Evolutionary conservation across 2,329 filamentous ascomycete genomes (phyloP), one percentile per base, ranked within the genome.

Genomic region (Fusarium secorum): DNA sequence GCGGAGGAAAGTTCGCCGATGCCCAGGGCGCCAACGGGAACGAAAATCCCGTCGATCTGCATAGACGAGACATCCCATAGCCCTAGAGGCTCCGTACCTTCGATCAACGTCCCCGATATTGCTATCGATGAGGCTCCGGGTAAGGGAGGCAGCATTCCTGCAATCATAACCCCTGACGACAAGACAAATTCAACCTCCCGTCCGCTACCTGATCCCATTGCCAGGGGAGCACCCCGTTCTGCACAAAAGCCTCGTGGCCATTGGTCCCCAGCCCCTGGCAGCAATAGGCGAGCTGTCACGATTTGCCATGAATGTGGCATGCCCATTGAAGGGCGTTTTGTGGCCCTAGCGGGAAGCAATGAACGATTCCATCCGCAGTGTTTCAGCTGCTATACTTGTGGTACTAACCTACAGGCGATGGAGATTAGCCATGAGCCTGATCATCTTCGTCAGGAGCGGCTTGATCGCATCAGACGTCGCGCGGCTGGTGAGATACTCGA

Each of bases 361-460:
- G 87, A 90, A 75, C 92, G 95, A 24, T 98, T 98, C 79, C 96
- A 99, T 75, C 95, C 96, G 0, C 89, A 94, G 71, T 99, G 96
- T 81, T 98, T 99, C 83, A 87, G 89, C 45, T 99, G 96, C 83
- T 92, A 93, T 79, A 88, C 93, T 66, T 99, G 96, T 79, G 90
- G 91, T 33, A 97, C 95, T 14, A 88, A 90, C 24, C 91, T 99
- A 22, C 96, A 99, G 82, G 95, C 94, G 60, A 93, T 99, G 62
- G 96, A 97, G 75, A 98, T 99, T 80, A 97, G 96, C 73, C 94
- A 94, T 0, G 96, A 99, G 80, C 96, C 96, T 0, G 89, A 94
- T 13, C 82, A 85, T 44, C 88, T 89, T 72, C 92, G 93, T 46
- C 82, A 82, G 4, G 91, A 91, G 54, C 91, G 96, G 30, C 83